These are phyloP conservation scores for Naegleria fowleri DNA, from an alignment of 208 protist species.

Conservation along the genomic window DNA sequence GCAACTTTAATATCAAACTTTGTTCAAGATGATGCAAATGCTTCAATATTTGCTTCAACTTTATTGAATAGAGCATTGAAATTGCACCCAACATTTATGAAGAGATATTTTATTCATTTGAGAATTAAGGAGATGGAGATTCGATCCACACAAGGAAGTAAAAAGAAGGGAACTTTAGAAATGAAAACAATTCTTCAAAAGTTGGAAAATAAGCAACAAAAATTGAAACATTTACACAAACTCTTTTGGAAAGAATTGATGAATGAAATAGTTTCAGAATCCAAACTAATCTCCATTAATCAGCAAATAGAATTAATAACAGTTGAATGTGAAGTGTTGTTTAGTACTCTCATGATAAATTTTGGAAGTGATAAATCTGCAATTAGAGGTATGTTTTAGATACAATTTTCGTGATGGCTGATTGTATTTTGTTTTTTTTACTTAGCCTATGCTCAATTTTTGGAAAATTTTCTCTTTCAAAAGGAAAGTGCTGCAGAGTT, in stretches of 20 bases:
- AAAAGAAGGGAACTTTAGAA: neutral
- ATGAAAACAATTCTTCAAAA: neutral
- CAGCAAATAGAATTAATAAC: neutral
- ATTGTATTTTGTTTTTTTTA: neutral
- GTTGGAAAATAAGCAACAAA: neutral
- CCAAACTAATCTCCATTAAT: neutral
- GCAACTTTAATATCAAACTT: neutral
- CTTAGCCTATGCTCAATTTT: neutral
- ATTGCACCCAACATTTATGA: neutral
- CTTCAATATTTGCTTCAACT: neutral
- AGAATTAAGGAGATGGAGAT: neutral
- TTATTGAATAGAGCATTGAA: neutral
- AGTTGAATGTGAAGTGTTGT: neutral
- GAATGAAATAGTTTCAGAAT: neutral
- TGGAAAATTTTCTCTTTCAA: neutral
- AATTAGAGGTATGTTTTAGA: neutral
- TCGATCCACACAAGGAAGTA: neutral
- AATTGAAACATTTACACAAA: neutral
- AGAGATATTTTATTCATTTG: neutral
- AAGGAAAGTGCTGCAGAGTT: neutral
- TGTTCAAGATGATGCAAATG: neutral
- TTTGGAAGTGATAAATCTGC: neutral
- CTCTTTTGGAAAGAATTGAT: neutral
- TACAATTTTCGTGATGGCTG: neutral
- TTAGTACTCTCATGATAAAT: neutral